Base-by-base conservation (phyloP, 495 filamentous ascomycete genomes). In the Penicillium silybi region DNA sequence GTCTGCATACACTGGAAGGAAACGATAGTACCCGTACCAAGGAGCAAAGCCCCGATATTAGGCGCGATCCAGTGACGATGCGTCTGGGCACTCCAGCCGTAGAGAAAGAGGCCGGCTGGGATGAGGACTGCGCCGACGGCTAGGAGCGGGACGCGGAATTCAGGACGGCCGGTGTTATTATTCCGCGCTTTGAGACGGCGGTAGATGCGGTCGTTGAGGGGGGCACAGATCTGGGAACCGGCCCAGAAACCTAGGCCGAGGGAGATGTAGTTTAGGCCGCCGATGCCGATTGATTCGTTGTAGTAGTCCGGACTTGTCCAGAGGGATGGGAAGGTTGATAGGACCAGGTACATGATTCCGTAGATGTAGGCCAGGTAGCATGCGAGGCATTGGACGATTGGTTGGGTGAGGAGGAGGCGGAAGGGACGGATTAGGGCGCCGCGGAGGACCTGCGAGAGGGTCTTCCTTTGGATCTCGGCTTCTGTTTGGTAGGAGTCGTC, bases 1-100 rank as follows among this genome's bases (percentile, higher is more conserved):
- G 82, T 83, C 69, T 88, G 85, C 32, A 84, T 80, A 54, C 81
- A 85, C 67, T 89, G 87, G 62, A 86, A 87, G 0, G 74, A 70
- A 5, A 86, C 73, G 48, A 88, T 86, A 8, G 71, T 77, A 5
- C 85, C 85, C 6, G 71, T 65, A 7, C 71, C 66, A 49, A 88
- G 85, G 15, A 90, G 58, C 0, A 66, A 63, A 4, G 80, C 79
- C 2, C 88, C 88, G 50, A 91, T 81, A 56, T 89, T 85, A 0
- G 87, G 87, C 26, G 76, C 76, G 42, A 90, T 85, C 86, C 86
- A 92, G 61, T 86, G 84, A 2, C 68, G 66, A 29, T 77, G 73
- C 18, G 64, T 71, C 63, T 90, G 74, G 0, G 83, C 85, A 0
- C 79, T 75, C 86, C 86, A 90, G 40, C 84, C 86, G 68, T 90